A percentile compares a stretch with the other conserved stretches of the same genome.
Evolutionary conservation across 2,329 filamentous ascomycete species (phyloP).

Genomic region (Fusarium equiseti): DNA sequence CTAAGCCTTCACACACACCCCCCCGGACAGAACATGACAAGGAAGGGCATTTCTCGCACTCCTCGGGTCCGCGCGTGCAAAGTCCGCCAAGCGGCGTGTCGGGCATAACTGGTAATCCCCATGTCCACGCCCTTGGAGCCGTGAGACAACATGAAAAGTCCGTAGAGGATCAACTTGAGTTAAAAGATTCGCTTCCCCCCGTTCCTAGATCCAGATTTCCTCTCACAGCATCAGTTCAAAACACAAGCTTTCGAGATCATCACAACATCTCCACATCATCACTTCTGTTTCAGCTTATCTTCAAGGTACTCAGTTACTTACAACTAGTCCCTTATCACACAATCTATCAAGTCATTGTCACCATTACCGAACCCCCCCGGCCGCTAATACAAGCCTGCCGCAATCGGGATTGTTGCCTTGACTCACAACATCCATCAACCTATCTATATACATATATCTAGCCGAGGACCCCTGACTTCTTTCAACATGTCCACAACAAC

Average conservation of each 20-base stretch:
- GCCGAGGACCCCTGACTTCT: constrained; percentile 29
- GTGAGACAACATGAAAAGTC: constrained; percentile 43
- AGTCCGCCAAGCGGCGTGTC: constrained; percentile 49
- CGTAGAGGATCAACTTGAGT: constrained; percentile 44
- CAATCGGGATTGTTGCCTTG: constrained; percentile 50
- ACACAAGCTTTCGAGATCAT: constrained; percentile 28
- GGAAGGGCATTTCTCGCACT: constrained; percentile 40
- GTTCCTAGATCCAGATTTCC: constrained; percentile 14
- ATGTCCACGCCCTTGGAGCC: constrained; percentile 29
- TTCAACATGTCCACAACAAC: constrained; percentile 50
- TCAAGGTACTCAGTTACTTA: constrained; percentile 14
- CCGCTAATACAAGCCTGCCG: constrained; percentile 46
- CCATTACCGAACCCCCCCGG: constrained; percentile 49
- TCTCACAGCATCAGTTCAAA: constrained; percentile 23
- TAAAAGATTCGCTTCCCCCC: constrained; percentile 47
- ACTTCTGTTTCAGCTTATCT: constrained; percentile 14
- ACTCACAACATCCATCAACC: constrained; percentile 44
- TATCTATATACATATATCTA: constrained; percentile 43
- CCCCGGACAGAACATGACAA: constrained; percentile 7
- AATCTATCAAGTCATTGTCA: constrained; percentile 48
- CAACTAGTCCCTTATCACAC: constrained; percentile 46
- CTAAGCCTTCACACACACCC: constrained; percentile 37
- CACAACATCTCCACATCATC: constrained; percentile 18
- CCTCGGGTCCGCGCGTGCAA: constrained; percentile 51
- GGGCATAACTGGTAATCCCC: constrained; percentile 47